Evolutionary conservation across 768 basidiomycete species (phyloP).

Genomic region (Peribolospora kevripleyi): DNA sequence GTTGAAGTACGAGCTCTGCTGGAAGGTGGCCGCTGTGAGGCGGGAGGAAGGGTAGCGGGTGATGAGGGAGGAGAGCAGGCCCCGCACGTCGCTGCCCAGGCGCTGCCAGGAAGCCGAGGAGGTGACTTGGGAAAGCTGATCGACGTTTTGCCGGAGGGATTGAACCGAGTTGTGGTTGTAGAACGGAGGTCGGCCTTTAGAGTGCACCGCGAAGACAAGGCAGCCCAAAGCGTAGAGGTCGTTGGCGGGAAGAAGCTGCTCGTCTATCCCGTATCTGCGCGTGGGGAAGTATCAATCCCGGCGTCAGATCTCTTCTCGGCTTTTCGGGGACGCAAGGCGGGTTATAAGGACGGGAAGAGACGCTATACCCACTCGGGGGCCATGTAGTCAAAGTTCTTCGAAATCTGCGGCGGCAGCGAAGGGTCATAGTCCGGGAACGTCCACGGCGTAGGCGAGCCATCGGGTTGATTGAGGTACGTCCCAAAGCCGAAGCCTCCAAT

Average conservation of each 20-base stretch:
- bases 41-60: constrained; percentile 50
- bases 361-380: constrained; percentile 28
- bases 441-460: constrained; percentile 57
- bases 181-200: constrained; percentile 66
- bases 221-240: constrained; percentile 88
- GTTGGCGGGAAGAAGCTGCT: constrained; percentile 57
- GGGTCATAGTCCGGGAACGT: constrained; percentile 75
- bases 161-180: constrained; percentile 36
- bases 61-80: constrained; percentile 51
- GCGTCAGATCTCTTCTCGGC: neutral
- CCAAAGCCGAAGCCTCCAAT: constrained; percentile 70
- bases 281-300: neutral
- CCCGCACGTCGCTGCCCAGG: constrained; percentile 40
- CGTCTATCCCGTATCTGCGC: constrained; percentile 76
- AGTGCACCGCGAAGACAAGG: constrained; percentile 47
- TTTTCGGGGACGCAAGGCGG: neutral
- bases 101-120: constrained; percentile 24
- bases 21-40: constrained; percentile 53
- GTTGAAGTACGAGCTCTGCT: constrained; percentile 51
- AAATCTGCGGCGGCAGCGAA: constrained; percentile 50
- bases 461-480: constrained; percentile 41
- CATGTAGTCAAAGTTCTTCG: constrained; percentile 85
- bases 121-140: constrained; percentile 10
- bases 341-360: neutral
- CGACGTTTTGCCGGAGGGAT: constrained; percentile 19